Base-by-base conservation (phyloP, 805 yeast genomes). In the Yarrowia sp. region DNA sequence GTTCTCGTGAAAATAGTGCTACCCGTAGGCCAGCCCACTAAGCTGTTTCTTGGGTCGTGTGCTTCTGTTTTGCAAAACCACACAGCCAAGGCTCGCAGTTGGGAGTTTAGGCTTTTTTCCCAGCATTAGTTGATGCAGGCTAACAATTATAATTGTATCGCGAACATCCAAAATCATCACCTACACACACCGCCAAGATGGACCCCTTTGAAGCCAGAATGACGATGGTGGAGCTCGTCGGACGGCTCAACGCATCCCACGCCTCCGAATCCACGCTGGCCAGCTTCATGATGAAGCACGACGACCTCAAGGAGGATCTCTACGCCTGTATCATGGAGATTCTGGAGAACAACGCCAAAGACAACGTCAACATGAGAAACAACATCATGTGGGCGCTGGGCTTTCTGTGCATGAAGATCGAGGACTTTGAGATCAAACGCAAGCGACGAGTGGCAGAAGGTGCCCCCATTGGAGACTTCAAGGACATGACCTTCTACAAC, bases 191-290 rank as follows among this genome's bases (percentile, higher is more conserved):
- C 14, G 14, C n/a, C 36, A 46, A 8, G 3, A 90, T 92, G 96
- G 97, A 92, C 71, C 85, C 97, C 0, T 89, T 93, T 72, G 97
- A 90, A 69, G 91, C 92, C 4, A 81, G 93, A 63, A 75, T 90
- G 47, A 87, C 87, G 72, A 86, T 92, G 68, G 79, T 84, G 6
- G 88, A 85, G 67, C 81, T 84, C 44, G 77, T 92, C 61, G 80
- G 84, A 66, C 72, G 78, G 6, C 75, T 93, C 41, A 85, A 84
- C 42, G 92, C 96, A 0, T 80, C 90, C 1, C 63, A 66, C 0
- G 62, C 68, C 13, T 65, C 69, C 12, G 71, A 70, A 33, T 71
- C 72, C 27, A 56, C 35, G 2, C 69, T 68, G 10, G 66, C 69
- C 6, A 68, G 66, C 49, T 71, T 69, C 46, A 46, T 72, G 31